phyloP scores from a whole-genome alignment of 1,284 basidiomycete genomes.

The Ceratobasidium sp. region DNA sequence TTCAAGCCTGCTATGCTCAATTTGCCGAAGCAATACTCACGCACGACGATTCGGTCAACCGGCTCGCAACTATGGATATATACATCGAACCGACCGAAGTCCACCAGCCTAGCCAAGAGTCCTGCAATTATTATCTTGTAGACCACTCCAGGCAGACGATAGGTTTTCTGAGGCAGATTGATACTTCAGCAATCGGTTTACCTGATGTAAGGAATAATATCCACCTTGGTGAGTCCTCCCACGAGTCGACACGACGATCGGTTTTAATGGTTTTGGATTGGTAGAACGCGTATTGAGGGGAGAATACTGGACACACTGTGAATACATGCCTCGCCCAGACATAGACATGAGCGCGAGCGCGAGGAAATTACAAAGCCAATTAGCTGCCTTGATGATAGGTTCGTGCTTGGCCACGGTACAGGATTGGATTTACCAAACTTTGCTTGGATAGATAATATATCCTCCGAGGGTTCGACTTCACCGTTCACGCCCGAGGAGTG shows the following conservation, averaged over 20 bases:
- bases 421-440: neutral
- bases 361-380: constrained; percentile 29
- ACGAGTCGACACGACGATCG: neutral
- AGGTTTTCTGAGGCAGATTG: constrained; percentile 17
- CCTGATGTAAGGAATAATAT: constrained; percentile 40
- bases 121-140: constrained; percentile 33
- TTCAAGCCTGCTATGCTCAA: constrained; percentile 14
- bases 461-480: constrained; percentile 33
- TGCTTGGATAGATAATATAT: constrained; percentile 24
- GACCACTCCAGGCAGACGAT: constrained; percentile 25
- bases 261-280: neutral
- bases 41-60: constrained; percentile 8
- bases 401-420: neutral
- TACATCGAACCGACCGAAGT: constrained; percentile 32
- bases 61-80: constrained; percentile 27
- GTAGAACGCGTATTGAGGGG: constrained; percentile 17
- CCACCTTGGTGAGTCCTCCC: constrained; percentile 13
- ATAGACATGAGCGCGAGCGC: constrained; percentile 16
- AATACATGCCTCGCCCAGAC: constrained; percentile 39
- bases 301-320: constrained; percentile 43
- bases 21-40: constrained; percentile 4
- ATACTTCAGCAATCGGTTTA: constrained; percentile 21
- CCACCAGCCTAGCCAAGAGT: neutral
- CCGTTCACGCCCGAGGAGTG: constrained; percentile 37
- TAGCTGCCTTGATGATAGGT: constrained; percentile 43